phyloP scores from a whole-genome alignment of 1,284 basidiomycete genomes.

The Microstroma glucosiphilum region DNA sequence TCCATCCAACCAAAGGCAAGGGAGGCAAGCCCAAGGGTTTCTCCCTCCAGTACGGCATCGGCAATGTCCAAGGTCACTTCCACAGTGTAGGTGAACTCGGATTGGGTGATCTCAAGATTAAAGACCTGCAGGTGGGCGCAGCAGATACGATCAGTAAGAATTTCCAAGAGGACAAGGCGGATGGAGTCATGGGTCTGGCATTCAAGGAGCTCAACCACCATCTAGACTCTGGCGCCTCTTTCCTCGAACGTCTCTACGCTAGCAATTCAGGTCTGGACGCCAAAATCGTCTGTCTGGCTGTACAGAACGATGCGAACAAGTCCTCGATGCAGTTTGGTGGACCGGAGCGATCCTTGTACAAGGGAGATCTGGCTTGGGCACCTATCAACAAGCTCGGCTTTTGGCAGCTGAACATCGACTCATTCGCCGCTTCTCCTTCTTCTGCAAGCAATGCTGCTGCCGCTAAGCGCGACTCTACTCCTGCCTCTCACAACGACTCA shows the following conservation, averaged over 20 bases:
- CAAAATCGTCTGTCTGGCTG: slow-evolving; percentile 9
- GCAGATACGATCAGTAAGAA: slow-evolving; percentile 9
- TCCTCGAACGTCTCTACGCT: slow-evolving; percentile 9
- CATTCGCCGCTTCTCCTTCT: background rate
- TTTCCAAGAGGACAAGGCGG: slow-evolving; percentile 11
- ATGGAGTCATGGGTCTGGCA: slow-evolving; percentile 15
- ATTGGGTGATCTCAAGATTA: slow-evolving; percentile 6
- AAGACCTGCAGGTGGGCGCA: slow-evolving; percentile 8
- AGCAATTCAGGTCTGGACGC: slow-evolving; percentile 6
- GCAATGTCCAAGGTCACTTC: slow-evolving; percentile 9
- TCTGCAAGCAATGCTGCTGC: background rate
- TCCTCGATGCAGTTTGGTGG: slow-evolving; percentile 15
- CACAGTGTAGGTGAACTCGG: slow-evolving; percentile 6
- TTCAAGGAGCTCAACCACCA: slow-evolving; percentile 11
- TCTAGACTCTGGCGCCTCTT: background rate
- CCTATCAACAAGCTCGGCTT: slow-evolving; percentile 9
- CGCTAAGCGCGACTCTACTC: background rate
- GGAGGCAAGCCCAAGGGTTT: slow-evolving; percentile 7
- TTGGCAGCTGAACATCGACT: slow-evolving; percentile 13
- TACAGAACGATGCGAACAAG: slow-evolving; percentile 9
- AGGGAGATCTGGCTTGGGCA: slow-evolving; percentile 10
- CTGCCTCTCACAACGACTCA: no score
- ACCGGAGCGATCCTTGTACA: slow-evolving; percentile 7
- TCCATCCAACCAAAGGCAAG: no score
- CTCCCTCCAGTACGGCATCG: slow-evolving; percentile 14